phyloP scores from a whole-genome alignment of 176 grass and related monocot species.

The Thinopyrum elongatum region DNA sequence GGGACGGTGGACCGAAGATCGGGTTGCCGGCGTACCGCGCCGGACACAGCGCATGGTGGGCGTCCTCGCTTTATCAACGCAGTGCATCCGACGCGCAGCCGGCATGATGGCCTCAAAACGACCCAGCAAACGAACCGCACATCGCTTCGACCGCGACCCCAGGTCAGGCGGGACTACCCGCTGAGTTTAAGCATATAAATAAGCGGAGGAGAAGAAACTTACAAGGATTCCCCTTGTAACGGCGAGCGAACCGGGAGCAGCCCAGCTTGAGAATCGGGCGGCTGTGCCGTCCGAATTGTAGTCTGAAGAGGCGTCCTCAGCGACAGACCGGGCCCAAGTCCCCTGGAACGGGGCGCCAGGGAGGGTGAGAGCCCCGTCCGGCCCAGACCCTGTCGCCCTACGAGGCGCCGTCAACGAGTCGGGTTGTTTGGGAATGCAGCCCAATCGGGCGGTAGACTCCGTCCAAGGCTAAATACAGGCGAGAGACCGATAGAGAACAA shows the following conservation, averaged over 20 bases:
- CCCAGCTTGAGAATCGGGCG: no score
- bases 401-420: conserved; percentile 50
- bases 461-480: conserved; percentile 66
- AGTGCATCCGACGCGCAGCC: no score
- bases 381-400: conserved; percentile 53
- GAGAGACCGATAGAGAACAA: conserved; percentile 67
- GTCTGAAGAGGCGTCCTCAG: conserved; percentile 57
- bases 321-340: conserved; percentile 44
- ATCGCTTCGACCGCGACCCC: no score
- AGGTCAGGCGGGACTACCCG: no score
- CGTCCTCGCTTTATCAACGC: no score
- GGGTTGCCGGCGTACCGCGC: no score
- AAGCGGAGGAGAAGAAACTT: conserved; percentile 39
- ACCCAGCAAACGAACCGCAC: no score
- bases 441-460: conserved; percentile 53
- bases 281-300: no score
- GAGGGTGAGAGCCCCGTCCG: conserved; percentile 66
- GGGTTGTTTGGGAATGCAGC: conserved; percentile 62
- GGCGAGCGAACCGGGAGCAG: conserved; percentile 33
- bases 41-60: no score
- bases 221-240: conserved; percentile 40
- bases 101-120: no score
- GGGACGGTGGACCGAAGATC: no score
- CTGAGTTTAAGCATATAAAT: no score
- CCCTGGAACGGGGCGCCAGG: conserved; percentile 57